Evolutionary conservation across 2,329 filamentous ascomycete species (phyloP).

Genomic region (Talaromyces sp.): DNA sequence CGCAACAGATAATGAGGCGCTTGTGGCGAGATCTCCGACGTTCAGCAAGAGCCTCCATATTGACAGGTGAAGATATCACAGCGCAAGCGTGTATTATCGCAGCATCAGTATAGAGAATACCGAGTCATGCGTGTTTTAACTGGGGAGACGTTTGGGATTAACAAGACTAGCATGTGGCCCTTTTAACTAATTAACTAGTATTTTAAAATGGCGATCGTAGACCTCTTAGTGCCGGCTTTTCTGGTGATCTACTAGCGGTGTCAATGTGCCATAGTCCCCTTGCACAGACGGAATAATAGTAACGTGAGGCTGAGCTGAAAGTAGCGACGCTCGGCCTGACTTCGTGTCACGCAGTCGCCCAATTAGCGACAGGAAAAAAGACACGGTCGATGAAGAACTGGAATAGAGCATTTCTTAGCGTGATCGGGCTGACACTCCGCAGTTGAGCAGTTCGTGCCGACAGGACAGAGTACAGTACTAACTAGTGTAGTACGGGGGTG

Average conservation of each 20-base stretch:
- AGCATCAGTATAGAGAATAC: neutral
- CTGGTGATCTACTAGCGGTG: neutral
- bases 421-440: neutral
- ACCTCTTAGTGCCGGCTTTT: neutral
- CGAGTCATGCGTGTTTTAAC: neutral
- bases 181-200: neutral
- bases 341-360: neutral
- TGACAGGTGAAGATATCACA: neutral
- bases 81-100: neutral
- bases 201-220: neutral
- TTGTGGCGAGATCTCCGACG: slow-evolving; percentile 13
- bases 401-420: neutral
- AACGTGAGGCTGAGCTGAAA: neutral
- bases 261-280: neutral
- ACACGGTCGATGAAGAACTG: neutral
- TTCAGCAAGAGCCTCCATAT: slow-evolving; percentile 1
- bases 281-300: neutral
- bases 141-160: neutral
- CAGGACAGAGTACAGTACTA: too few species aligned
- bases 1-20: slow-evolving; percentile 31
- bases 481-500: too few species aligned
- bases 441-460: neutral
- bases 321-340: neutral
- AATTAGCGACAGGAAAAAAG: neutral
- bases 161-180: neutral